These are phyloP conservation scores for Candida krabiensis DNA, from an alignment of 805 yeast species.

Conservation along the genomic window DNA sequence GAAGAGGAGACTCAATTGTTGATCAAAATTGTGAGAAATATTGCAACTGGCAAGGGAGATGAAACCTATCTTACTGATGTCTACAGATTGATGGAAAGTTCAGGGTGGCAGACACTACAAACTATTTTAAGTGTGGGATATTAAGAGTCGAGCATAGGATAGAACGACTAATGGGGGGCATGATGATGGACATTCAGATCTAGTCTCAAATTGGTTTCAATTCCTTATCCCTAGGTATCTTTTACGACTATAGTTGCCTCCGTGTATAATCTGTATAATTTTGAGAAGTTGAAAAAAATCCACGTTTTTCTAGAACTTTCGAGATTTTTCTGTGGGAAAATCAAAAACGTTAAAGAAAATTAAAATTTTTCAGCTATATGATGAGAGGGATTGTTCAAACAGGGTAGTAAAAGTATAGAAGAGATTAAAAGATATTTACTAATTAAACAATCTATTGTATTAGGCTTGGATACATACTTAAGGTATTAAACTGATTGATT, in stretches of 20 bases:
- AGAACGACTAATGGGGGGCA: no score
- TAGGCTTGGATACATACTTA: no score
- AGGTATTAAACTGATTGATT: slow-evolving; percentile 1
- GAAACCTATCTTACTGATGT: slow-evolving; percentile 25
- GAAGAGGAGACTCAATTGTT: slow-evolving; percentile 53
- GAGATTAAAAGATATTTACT: background rate
- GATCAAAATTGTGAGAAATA: slow-evolving; percentile 44
- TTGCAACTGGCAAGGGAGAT: slow-evolving; percentile 38
- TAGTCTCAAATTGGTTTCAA: slow-evolving; percentile 1
- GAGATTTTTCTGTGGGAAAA: slow-evolving; percentile 4
- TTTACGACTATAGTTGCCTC: no score
- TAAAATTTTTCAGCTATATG: slow-evolving; percentile 15
- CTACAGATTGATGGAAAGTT: slow-evolving; percentile 53
- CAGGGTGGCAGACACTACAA: slow-evolving; percentile 82
- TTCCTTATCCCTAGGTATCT: no score
- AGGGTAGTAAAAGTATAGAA: no score
- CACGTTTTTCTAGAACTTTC: slow-evolving; percentile 17
- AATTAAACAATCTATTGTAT: no score
- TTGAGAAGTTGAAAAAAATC: slow-evolving; percentile 10
- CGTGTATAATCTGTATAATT: no score
- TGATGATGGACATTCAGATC: no score
- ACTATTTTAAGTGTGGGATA: slow-evolving; percentile 40
- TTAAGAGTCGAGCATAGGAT: background rate
- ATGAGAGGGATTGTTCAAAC: no score
- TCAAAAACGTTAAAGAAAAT: slow-evolving; percentile 5